phyloP scores from a whole-genome alignment of 768 basidiomycete genomes.

The Collybiopsis confluens region DNA sequence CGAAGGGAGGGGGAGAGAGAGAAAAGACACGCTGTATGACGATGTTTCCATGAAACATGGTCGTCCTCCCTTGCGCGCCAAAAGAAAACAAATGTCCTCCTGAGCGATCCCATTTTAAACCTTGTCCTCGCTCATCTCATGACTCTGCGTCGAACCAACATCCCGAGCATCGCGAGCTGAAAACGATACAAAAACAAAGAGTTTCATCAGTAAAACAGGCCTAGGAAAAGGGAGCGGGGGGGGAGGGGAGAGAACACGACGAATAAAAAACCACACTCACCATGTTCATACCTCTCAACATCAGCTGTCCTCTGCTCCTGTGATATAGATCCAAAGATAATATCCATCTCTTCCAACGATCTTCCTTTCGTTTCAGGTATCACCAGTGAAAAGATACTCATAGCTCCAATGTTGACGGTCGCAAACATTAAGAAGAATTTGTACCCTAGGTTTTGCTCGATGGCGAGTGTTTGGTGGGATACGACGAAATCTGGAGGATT shows the following conservation, averaged over 20 bases:
- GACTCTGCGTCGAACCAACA: neutral
- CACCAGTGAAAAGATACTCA: constrained; percentile 42
- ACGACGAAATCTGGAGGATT: constrained; percentile 44
- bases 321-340: constrained; percentile 42
- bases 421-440: constrained; percentile 55
- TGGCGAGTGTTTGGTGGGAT: constrained; percentile 44
- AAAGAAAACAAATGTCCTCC: neutral
- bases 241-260: neutral
- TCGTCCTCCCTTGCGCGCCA: neutral
- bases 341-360: constrained; percentile 26
- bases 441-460: constrained; percentile 43
- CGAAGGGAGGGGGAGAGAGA: no score
- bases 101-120: neutral
- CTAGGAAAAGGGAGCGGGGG: neutral
- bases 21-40: no score
- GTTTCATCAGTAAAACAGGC: no score
- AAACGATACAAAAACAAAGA: no score
- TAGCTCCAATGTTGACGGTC: constrained; percentile 48
- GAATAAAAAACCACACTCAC: constrained; percentile 3
- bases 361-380: constrained; percentile 36
- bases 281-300: constrained; percentile 32
- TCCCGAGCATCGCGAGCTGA: neutral
- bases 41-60: no score
- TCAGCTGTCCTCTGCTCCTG: constrained; percentile 37
- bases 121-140: neutral